Evolutionary conservation across 805 yeast species (phyloP).

Genomic region (Tetrapisispora nanseiensis): DNA sequence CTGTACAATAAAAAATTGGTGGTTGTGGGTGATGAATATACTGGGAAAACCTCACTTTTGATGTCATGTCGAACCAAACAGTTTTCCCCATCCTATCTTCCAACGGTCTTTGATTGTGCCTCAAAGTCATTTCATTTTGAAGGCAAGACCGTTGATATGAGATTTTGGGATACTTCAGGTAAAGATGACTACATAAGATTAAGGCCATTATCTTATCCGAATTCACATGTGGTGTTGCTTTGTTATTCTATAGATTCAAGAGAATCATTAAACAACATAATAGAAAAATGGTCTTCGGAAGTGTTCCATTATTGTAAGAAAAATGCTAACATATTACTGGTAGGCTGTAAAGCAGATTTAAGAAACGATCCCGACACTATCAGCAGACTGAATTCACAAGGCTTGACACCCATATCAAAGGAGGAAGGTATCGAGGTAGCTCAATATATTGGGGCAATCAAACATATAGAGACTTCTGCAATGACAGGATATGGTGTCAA

Average conservation of each 20-base stretch:
- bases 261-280: constrained; percentile 85
- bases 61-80: constrained; percentile 78
- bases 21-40: constrained; percentile 94
- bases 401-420: constrained; percentile 71
- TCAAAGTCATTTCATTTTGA: constrained; percentile 91
- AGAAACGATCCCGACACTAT: constrained; percentile 73
- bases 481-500: constrained; percentile 84
- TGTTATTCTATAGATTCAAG: constrained; percentile 88
- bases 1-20: constrained; percentile 62
- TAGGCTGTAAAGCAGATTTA: constrained; percentile 84
- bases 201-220: constrained; percentile 86
- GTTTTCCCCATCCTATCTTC: constrained; percentile 89
- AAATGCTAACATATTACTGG: constrained; percentile 83
- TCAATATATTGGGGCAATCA: constrained; percentile 75
- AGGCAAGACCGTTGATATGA: constrained; percentile 84
- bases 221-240: constrained; percentile 80
- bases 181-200: constrained; percentile 95
- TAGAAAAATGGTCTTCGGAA: constrained; percentile 92
- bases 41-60: constrained; percentile 88
- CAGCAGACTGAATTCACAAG: constrained; percentile 61
- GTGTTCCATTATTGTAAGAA: constrained; percentile 81
- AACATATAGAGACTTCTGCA: constrained; percentile 87
- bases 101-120: constrained; percentile 94
- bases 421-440: constrained; percentile 83
- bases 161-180: constrained; percentile 97